Conservation (phyloP, 2,329 filamentous ascomycete species). For the Colletotrichum aenigma region DNA sequence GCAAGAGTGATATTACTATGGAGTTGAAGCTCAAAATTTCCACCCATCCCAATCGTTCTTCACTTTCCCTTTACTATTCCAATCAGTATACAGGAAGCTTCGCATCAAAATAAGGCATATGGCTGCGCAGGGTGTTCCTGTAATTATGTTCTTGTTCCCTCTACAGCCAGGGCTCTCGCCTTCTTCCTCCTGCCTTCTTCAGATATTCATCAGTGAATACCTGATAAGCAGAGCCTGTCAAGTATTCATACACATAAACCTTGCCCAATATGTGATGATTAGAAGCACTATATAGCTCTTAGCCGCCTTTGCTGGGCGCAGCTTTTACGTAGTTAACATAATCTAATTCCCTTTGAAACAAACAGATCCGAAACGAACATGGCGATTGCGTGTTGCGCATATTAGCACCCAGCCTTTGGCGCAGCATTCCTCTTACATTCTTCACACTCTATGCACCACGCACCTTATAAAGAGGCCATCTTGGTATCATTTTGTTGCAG, state of each 20-base stretch:
- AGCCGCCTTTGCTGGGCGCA: neutral
- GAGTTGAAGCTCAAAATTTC: neutral
- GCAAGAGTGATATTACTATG: neutral
- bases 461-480: neutral
- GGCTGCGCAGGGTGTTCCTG: neutral
- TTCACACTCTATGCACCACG: neutral
- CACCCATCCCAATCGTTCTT: neutral
- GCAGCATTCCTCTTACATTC: neutral
- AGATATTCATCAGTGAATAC: neutral
- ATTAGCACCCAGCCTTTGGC: neutral
- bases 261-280: fast-evolving
- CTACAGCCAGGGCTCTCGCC: fast-evolving
- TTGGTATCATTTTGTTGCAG: neutral
- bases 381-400: neutral
- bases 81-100: fast-evolving
- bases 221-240: fast-evolving
- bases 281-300: neutral
- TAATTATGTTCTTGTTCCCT: neutral
- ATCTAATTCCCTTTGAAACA: neutral
- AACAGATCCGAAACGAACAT: neutral
- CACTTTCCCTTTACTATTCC: neutral
- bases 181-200: neutral
- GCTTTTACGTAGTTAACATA: fast-evolving
- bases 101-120: neutral
- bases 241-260: fast-evolving